These are phyloP conservation scores for Cynara cardunculus DNA, from an alignment of 129 eudicot genomes.

Conservation along the genomic window DNA sequence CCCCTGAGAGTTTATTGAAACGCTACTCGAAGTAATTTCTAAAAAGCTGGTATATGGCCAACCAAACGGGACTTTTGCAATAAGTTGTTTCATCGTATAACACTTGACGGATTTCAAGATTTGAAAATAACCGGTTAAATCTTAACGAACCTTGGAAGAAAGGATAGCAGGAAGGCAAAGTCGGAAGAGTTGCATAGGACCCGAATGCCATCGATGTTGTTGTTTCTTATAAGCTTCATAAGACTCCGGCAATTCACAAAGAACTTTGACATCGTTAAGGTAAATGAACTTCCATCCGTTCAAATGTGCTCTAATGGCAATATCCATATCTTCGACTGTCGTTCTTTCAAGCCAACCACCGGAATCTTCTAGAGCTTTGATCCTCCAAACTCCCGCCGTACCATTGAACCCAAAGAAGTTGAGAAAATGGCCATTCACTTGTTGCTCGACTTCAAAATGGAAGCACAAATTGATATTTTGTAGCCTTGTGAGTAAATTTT, in stretches of 20 bases:
- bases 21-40: neutral
- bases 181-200: constrained; percentile 81
- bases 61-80: neutral
- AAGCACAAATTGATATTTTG: constrained; percentile 90
- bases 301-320: constrained; percentile 70
- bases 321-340: constrained; percentile 80
- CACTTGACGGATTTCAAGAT: constrained; percentile 2
- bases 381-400: constrained; percentile 98
- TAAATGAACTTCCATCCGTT: constrained; percentile 74
- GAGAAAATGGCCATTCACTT: constrained; percentile 76
- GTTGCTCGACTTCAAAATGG: constrained; percentile 98
- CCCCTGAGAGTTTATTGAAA: neutral
- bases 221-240: constrained; percentile 79
- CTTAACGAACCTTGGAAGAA: constrained; percentile 50
- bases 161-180: constrained; percentile 58
- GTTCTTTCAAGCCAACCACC: constrained; percentile 98
- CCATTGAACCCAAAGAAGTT: constrained; percentile 93
- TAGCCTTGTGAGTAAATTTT: constrained; percentile 82
- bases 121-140: neutral
- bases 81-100: neutral
- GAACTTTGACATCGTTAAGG: constrained; percentile 60
- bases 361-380: constrained; percentile 86
- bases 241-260: constrained; percentile 72
- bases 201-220: constrained; percentile 87
- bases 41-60: neutral